Evolutionary conservation across 1,139 yeast species (phyloP).

Genomic region (Schizosaccharomyces versatilis): DNA sequence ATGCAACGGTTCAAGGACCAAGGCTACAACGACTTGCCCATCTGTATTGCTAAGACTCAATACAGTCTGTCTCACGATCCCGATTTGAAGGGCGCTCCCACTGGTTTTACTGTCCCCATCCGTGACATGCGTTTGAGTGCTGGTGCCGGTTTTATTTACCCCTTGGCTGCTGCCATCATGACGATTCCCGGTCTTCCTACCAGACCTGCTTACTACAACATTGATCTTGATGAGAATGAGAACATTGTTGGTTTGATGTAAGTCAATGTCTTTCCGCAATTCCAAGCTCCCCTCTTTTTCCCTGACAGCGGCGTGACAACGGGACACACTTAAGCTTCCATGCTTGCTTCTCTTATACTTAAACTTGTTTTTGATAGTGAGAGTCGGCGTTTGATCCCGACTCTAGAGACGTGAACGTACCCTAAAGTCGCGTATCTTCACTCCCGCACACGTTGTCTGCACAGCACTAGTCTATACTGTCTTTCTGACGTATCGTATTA

Average conservation of each 20-base stretch:
- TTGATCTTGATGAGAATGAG: conserved; percentile 80
- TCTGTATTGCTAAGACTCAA: conserved; percentile 95
- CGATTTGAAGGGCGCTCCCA: conserved; percentile 78
- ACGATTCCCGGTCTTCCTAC: conserved; percentile 96
- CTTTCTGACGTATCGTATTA: too few species aligned
- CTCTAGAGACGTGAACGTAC: too few species aligned
- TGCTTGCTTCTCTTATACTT: too few species aligned
- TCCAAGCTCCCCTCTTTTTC: too few species aligned
- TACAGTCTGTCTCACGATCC: conserved; percentile 95
- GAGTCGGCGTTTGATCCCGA: too few species aligned
- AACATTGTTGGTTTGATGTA: conserved; percentile 87
- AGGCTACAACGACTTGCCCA: conserved; percentile 81
- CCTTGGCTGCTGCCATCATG: conserved; percentile 93
- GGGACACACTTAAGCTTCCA: too few species aligned
- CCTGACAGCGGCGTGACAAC: too few species aligned
- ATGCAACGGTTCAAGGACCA: conserved; percentile 66
- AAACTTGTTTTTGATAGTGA: too few species aligned
- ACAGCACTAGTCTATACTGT: too few species aligned
- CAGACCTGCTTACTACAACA: conserved; percentile 90
- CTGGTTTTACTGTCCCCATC: conserved; percentile 82
- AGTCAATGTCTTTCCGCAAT: conserved; percentile 6
- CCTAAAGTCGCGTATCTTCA: too few species aligned
- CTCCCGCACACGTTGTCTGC: too few species aligned
- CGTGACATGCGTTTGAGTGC: conserved; percentile 88
- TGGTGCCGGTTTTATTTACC: conserved; percentile 93